Evolutionary conservation across 2,329 filamentous ascomycete species (phyloP), one percentile per base, ranked within the genome.

Genomic region (Polychaeton citri): DNA sequence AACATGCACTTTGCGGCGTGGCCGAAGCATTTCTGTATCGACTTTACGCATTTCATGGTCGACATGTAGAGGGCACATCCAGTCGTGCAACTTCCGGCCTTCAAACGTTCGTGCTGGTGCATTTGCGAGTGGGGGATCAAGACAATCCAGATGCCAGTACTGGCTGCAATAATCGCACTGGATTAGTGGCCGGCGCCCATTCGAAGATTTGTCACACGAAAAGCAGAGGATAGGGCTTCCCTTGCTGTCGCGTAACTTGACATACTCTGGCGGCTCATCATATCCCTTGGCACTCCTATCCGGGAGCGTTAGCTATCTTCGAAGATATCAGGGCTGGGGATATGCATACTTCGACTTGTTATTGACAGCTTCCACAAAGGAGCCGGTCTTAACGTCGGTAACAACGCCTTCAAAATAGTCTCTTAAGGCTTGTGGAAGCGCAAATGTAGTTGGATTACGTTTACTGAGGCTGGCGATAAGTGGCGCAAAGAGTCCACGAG

Each of bases 61-160:
- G 30, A 81, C 68, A 55, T 98, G 90, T 44, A 81, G 76, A 34
- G 88, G 88, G 54, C 90, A 98, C 59, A 77, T 80, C 84, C 86
- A 98, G 37, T 77, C 80, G 50, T 67, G 64, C 32, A 79, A 76
- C 35, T 79, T 68, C 34, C 66, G 65, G 45, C 66, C 65, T 34
- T 69, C 54, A 44, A 55, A 38, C 43, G 54, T 57, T 39, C 65
- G 62, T 36, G 76, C 71, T 8, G 87, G 87, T 26, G 85, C 81
- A 37, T 81, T 76, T 21, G 86, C 76, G 52, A 87, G 63, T 21
- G 88, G 87, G 19, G 85, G 83, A 53, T 92, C 79, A 12, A 93
- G 65, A 60, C 90, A 98, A 59, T 96, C 88, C 35, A 94, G 67
- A 62, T 98, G 90, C 81, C 87, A 98, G 52, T 79, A 72, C 21